Base-by-base conservation (phyloP, 129 eudicot species). In the Arctium minus region DNA sequence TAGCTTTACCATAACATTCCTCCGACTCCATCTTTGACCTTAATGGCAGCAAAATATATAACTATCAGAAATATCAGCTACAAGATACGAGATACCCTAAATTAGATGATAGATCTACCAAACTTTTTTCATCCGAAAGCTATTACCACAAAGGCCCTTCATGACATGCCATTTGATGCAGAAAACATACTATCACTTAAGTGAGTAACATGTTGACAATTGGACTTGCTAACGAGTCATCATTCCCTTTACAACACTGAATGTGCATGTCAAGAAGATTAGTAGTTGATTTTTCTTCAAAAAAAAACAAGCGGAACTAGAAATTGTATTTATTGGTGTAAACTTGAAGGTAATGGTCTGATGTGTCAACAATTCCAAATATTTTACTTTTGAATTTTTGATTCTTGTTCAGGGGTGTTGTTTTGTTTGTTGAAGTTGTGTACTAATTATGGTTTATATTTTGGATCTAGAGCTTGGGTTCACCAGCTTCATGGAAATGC, bases 401-500 rank as follows among this genome's bases (percentile, higher is more conserved):
- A 60, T 60, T 60, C 29, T 60, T 17, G 68, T 60, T 60, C 6
- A 60, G 30, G 68, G 29, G 29, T 60, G 68, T 60, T 12, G 62
- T 60, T 60, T 60, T 60, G 9, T 60, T 5, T 60, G 27, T 60
- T 77, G 35, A 68, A 74, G 42, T 80, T 60, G 33, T 69, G 48
- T 85, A 39, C 72, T 85, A 62, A 75, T 44, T 30, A 35, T 70
- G 4, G 44, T 33, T 79, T 65, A 70, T 75, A 48, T 29, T 72
- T 86, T 85, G 81, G 76, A 68, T 81, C 50, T 81, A 96, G 99
- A 88, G 83, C 79, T 83, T 89, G 40, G 87, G 77, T 81, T 88
- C 98, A 67, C 99, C 99, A 85, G 99, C 94, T 81, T 91, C 99
- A 27, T 96, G 97, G 99, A 96, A 90, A 90, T 96, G 99, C 89